Evolutionary conservation across 257 asterid genomes (phyloP), one percentile per base, ranked within the genome.

Genomic region (Dorcoceras hygrometricum): DNA sequence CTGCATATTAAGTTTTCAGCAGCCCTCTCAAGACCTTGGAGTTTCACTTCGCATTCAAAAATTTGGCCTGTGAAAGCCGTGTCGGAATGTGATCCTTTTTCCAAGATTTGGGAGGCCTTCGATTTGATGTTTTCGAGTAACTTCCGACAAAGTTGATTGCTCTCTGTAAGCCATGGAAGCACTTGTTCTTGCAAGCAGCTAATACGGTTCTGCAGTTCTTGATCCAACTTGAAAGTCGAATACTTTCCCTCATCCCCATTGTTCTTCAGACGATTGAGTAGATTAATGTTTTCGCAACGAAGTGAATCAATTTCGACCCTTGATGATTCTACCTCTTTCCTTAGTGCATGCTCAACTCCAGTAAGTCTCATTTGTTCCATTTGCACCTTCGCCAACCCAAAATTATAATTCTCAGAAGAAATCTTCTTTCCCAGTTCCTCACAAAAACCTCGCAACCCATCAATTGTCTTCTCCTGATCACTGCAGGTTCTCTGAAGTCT

Each of bases 401-500:
- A 85, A 75, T 85, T 92, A 60, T 74, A 67, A 59, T 79, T 71
- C 24, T 75, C 91, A 12, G 56, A 32, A 65, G 84, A 76, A 63
- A 54, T 71, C 53, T 85, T 89, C 78, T 84, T 83, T 64, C 85
- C 86, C 66, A 88, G 84, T 75, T 84, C 97, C 81, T 83, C 95
- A 74, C 92, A 84, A 46, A 90, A 85, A 59, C 80, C 87, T 54
- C 87, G 84, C 29, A 95, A 71, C 62, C 98, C 98, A 67, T 86
- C 95, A 66, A 87, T 83, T n/a, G 99, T 84, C 82, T 84, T 89
- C 70, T 91, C 97, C 73, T 95, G 99, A 71, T 89, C 99, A 57
- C 71, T 83, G 63, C 97, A 87, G 29, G 91, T 84, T 78, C 93
- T 76, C 67, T 87, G 97, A 67, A 95, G 83, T 75, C 93, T 90